Conservation (phyloP, 202 grass and related monocot species). For the Eragrostis tef region DNA sequence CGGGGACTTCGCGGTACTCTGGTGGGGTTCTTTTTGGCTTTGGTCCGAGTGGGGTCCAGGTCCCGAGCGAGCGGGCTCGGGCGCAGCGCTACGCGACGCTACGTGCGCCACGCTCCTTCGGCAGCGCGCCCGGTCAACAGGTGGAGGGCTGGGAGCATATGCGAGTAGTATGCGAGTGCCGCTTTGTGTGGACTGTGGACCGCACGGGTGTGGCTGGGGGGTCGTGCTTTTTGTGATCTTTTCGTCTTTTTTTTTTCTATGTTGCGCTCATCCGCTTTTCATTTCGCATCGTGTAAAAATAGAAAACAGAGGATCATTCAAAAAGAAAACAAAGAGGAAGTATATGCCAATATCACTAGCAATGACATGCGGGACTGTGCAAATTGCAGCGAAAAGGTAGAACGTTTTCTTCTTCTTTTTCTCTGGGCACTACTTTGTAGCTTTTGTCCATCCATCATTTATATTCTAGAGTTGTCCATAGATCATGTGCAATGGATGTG, state of each 20-base stretch:
- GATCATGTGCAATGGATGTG: too few species aligned
- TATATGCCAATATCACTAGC: too few species aligned
- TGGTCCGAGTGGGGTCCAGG: not conserved
- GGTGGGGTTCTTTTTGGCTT: conserved; percentile 44
- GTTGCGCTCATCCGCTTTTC: too few species aligned
- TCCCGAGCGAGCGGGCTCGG: conserved; percentile 14
- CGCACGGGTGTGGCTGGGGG: not conserved
- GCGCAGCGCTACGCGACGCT: conserved; percentile 13
- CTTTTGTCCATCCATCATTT: too few species aligned
- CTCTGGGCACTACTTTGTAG: too few species aligned
- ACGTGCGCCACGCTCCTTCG: conserved; percentile 23
- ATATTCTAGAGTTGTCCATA: too few species aligned
- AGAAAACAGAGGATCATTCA: too few species aligned
- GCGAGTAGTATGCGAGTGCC: not conserved
- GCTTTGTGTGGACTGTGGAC: conserved; percentile 34
- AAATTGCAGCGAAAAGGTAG: too few species aligned
- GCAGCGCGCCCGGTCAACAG: conserved; percentile 36
- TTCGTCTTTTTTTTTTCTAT: not conserved
- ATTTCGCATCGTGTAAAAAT: too few species aligned
- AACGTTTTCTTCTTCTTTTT: too few species aligned
- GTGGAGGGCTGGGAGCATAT: not conserved
- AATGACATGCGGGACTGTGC: too few species aligned
- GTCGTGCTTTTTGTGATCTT: not conserved
- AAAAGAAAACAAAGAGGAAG: too few species aligned
- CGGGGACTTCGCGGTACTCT: not conserved